phyloP scores from a whole-genome alignment of 192 early-diverging fungal species.

The Backusella macrospora region DNA sequence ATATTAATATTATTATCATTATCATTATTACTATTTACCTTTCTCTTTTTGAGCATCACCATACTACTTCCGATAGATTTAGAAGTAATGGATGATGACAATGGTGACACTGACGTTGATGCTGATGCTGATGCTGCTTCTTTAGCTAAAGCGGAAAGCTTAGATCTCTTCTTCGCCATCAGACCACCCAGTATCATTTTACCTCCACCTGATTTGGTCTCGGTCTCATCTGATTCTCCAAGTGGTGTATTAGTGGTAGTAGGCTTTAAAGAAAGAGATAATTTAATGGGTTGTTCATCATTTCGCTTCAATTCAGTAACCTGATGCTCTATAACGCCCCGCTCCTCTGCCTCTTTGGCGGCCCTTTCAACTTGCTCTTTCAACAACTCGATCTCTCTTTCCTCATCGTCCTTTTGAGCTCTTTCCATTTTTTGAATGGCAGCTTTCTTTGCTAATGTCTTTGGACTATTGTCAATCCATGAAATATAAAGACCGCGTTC shows the following conservation, averaged over 20 bases:
- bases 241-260: constrained; percentile 19
- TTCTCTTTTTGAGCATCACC: background rate
- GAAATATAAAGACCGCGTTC: constrained; percentile 87
- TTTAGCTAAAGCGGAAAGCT: constrained; percentile 31
- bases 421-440: constrained; percentile 81
- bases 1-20: no score
- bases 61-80: background rate
- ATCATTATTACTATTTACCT: no score
- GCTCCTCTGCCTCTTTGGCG: constrained; percentile 43
- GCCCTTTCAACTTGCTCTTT: constrained; percentile 86
- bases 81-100: no score
- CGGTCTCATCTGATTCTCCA: background rate
- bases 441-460: constrained; percentile 80
- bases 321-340: constrained; percentile 26
- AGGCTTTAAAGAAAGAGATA: constrained; percentile 61
- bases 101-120: background rate
- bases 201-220: background rate
- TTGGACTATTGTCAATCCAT: constrained; percentile 92
- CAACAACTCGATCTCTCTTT: constrained; percentile 75
- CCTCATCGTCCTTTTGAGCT: constrained; percentile 83
- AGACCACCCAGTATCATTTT: constrained; percentile 33
- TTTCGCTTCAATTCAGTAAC: constrained; percentile 67
- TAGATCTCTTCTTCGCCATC: constrained; percentile 22
- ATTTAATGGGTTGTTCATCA: constrained; percentile 69
- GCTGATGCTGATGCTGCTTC: background rate